Base-by-base conservation (phyloP, 805 yeast species). In the Candida golubevii region DNA sequence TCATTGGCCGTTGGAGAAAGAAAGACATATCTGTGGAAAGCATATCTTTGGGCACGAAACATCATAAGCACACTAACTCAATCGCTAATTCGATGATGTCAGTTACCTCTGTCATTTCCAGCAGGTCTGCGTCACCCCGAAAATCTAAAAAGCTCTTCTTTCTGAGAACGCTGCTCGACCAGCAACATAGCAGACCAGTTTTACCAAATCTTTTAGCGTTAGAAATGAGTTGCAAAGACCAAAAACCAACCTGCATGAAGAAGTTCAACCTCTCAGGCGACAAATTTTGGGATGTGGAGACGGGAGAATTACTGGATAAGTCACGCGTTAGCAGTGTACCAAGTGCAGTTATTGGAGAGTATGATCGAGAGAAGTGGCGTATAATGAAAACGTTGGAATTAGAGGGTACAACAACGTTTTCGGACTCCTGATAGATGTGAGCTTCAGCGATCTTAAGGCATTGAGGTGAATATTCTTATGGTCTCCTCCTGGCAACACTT, bases 291-390 rank as follows among this genome's bases (percentile, higher is more conserved):
- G 75, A 69, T 44, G 27, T 57, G 12, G 63, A 63, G 27, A 52
- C 64, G 7, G 58, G 57, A 11, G 68, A 66, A 1, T 62, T 60
- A 12, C 67, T 74, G 13, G 66, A 62, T 43, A 53, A 59, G 50
- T 73, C 77, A 3, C 61, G 72, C 11, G 69, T 63, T 35, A 56
- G 78, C 62, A 62, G 74, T 55, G 48, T 71, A 33, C 85, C 86
- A 0, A 71, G 80, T 34, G 79, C 73, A 10, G 80, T 78, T 3
- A 72, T 80, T 44, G 85, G 86, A 0, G 79, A 79, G 54, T 81
- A 81, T 55, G 87, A 81, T 54, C 65, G 75, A 53, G 87, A 81
- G 57, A 81, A 81, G 57, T 80, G 85, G 85, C 66, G 75, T 45
- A 75, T 79, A 0, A 66, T 80, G 48, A 71, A 73, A 51, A 57